These are phyloP conservation scores for Cladophialophora immunda DNA, from an alignment of 2,329 filamentous ascomycete species.

Conservation along the genomic window DNA sequence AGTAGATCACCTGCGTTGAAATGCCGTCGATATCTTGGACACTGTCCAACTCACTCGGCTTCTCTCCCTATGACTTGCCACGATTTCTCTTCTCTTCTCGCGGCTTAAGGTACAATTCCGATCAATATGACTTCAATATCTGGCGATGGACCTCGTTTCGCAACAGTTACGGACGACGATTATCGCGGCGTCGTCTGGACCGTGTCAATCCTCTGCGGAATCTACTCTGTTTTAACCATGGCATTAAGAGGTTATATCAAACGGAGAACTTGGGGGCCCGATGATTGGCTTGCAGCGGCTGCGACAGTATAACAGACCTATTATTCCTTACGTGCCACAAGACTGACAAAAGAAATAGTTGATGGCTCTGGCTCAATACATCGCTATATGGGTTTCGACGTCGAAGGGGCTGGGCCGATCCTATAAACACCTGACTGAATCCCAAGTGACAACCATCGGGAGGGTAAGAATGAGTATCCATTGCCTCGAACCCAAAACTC, in stretches of 20 bases:
- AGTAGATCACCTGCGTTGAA: not conserved
- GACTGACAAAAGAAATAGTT: not conserved
- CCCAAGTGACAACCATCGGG: not conserved
- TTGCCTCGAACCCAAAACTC: not conserved
- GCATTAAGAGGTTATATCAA: not conserved
- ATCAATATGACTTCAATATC: not conserved
- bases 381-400: not conserved
- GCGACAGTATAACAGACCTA: not conserved
- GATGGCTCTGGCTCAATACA: not conserved
- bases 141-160: not conserved
- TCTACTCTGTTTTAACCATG: not conserved
- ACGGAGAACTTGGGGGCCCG: not conserved
- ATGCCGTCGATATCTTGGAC: not conserved
- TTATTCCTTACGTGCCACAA: not conserved
- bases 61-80: not conserved
- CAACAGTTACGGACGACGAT: not conserved
- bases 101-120: not conserved
- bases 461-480: not conserved
- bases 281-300: not conserved
- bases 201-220: not conserved
- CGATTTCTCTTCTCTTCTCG: not conserved
- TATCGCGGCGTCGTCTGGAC: not conserved
- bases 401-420: not conserved
- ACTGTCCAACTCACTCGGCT: not conserved
- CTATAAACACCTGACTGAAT: not conserved